Conservation (phyloP, 345 rosid genomes). For the Populus ilicifolia region DNA sequence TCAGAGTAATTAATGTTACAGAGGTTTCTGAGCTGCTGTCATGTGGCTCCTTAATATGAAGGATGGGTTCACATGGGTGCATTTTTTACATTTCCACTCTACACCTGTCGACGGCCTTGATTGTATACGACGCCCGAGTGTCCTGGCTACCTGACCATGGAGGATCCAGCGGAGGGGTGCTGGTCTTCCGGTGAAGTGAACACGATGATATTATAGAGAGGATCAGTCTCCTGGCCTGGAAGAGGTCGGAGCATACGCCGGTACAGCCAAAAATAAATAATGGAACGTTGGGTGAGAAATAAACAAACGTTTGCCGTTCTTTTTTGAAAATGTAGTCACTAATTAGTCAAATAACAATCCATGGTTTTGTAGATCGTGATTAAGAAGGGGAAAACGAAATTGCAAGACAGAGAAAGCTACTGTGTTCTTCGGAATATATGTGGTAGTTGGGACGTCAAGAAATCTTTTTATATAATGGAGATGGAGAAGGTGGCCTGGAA, state of each 20-base stretch:
- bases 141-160: neutral
- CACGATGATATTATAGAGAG: no score
- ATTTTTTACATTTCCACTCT: slow-evolving; percentile 5
- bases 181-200: no score
- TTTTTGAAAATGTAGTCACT: neutral
- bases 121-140: neutral
- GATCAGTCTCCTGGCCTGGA: no score
- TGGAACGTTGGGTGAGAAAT: neutral
- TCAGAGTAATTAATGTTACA: neutral
- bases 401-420: neutral
- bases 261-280: neutral
- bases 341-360: neutral
- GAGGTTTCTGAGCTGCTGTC: neutral
- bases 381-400: neutral
- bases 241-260: no score
- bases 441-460: neutral
- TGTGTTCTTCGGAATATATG: neutral
- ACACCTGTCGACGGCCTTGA: neutral
- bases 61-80: neutral
- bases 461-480: neutral
- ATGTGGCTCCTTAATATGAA: neutral
- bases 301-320: neutral
- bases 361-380: neutral
- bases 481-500: neutral
- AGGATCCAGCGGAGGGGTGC: no score